Evolutionary conservation across 1,284 basidiomycete species (phyloP).

Genomic region (Trichosporon coremiiforme): DNA sequence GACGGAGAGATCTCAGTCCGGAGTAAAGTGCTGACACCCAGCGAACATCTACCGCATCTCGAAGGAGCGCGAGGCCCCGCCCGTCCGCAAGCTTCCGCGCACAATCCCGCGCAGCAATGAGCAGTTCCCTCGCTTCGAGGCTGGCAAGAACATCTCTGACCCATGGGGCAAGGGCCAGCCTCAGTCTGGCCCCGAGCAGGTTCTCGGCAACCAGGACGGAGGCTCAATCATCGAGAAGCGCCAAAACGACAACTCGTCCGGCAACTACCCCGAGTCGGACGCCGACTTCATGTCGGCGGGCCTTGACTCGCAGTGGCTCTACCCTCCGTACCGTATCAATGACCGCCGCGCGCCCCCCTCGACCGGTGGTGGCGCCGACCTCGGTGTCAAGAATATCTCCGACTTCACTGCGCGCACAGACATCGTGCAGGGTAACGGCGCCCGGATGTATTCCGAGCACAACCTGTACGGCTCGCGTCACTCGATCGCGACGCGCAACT

Average conservation of each 20-base stretch:
- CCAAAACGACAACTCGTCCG: constrained; percentile 9
- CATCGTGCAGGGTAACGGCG: constrained; percentile 65
- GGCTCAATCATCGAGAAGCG: background rate
- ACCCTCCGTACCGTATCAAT: constrained; percentile 37
- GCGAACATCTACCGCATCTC: constrained; percentile 37
- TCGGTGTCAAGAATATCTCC: constrained; percentile 36
- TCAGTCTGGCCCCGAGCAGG: background rate
- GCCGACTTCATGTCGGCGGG: constrained; percentile 34
- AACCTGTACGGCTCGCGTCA: constrained; percentile 73
- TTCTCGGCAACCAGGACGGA: background rate
- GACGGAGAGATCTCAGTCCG: background rate
- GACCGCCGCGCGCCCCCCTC: constrained; percentile 37
- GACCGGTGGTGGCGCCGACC: constrained; percentile 25
- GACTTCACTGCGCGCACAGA: constrained; percentile 57
- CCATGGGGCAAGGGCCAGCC: constrained; percentile 16
- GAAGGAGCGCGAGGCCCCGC: constrained; percentile 30
- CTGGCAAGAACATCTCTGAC: constrained; percentile 34
- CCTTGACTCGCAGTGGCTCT: constrained; percentile 38
- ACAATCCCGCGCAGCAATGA: constrained; percentile 26
- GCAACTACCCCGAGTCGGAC: constrained; percentile 19
- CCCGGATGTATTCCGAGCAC: constrained; percentile 66
- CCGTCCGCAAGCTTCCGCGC: constrained; percentile 27
- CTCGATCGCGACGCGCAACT: constrained; percentile 65
- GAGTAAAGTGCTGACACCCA: constrained; percentile 17
- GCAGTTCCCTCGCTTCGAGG: constrained; percentile 28